phyloP scores from a whole-genome alignment of 2,329 filamentous ascomycete species.

The Ophiostoma pallidulum region DNA sequence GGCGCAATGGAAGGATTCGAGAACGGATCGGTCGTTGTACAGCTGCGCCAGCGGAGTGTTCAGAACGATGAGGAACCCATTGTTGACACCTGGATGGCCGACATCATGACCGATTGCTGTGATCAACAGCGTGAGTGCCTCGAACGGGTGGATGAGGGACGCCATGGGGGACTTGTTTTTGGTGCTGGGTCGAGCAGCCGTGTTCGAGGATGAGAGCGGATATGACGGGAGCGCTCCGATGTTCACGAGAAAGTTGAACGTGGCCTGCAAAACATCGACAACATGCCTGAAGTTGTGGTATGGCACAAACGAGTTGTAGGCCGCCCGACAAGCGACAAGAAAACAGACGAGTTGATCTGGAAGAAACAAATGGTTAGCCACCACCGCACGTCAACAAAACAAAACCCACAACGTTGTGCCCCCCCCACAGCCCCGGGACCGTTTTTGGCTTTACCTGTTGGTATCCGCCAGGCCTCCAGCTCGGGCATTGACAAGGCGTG shows the following conservation, averaged over 20 bases:
- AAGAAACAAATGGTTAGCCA: conserved; percentile 5
- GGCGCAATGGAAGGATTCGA: conserved; percentile 96
- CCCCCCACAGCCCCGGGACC: too few species aligned
- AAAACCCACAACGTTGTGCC: conserved; percentile 2
- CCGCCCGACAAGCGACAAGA: conserved; percentile 75
- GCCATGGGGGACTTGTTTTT: conserved; percentile 63
- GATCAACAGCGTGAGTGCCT: conserved; percentile 79
- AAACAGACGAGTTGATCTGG: conserved; percentile 78
- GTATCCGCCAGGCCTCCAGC: conserved; percentile 69
- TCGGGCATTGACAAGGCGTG: conserved; percentile 78
- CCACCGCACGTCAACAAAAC: conserved; percentile 9
- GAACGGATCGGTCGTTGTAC: conserved; percentile 92
- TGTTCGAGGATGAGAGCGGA: conserved; percentile 25
- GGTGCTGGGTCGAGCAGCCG: conserved; percentile 64
- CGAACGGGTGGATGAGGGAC: conserved; percentile 69
- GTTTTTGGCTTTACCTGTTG: conserved; percentile 50
- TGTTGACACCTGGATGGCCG: conserved; percentile 95
- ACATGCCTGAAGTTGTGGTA: conserved; percentile 99
- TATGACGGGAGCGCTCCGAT: conserved; percentile 69
- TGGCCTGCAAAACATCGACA: conserved; percentile 87
- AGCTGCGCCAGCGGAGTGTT: conserved; percentile 89
- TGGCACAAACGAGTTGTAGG: conserved; percentile 94
- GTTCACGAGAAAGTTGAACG: conserved; percentile 79
- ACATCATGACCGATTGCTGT: conserved; percentile 98
- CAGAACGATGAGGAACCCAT: conserved; percentile 84